Conservation (phyloP, 495 filamentous ascomycete species). For the Aspergillus heteromorphus region DNA sequence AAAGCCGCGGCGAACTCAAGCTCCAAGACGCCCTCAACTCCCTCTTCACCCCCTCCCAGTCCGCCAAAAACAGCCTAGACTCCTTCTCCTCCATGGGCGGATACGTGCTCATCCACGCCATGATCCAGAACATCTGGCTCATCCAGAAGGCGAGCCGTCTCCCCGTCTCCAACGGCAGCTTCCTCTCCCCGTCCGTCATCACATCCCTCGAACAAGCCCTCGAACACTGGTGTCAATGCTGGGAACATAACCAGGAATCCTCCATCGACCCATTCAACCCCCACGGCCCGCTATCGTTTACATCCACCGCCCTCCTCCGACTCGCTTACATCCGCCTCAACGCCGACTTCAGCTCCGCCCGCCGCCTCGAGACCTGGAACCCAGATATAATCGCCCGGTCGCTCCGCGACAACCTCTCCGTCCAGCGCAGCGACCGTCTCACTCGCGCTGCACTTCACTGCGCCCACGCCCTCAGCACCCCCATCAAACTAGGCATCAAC, state of each 20-base stretch:
- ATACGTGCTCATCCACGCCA: slow-evolving; percentile 62
- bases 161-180: slow-evolving; percentile 37
- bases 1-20: slow-evolving; percentile 24
- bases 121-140: slow-evolving; percentile 65
- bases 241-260: slow-evolving; percentile 52
- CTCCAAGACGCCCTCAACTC: slow-evolving; percentile 31
- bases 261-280: slow-evolving; percentile 46
- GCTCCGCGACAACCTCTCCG: slow-evolving; percentile 51
- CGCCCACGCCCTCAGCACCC: slow-evolving; percentile 62
- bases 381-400: slow-evolving; percentile 54
- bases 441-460: slow-evolving; percentile 60
- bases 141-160: slow-evolving; percentile 53
- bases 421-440: slow-evolving; percentile 52
- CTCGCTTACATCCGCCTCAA: slow-evolving; percentile 65
- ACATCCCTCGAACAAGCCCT: slow-evolving; percentile 54
- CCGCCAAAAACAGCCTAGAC: slow-evolving; percentile 16
- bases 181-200: slow-evolving; percentile 49
- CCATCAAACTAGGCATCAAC: slow-evolving; percentile 63
- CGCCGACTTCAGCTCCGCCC: slow-evolving; percentile 57
- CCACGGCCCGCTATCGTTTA: slow-evolving; percentile 59
- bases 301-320: slow-evolving; percentile 59
- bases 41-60: slow-evolving; percentile 20
- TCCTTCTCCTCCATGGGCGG: slow-evolving; percentile 56
- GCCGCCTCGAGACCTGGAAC: slow-evolving; percentile 58
- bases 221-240: slow-evolving; percentile 57